phyloP scores from a whole-genome alignment of 1,139 yeast genomes.

The Zhuliangozyma blackwelliae region DNA sequence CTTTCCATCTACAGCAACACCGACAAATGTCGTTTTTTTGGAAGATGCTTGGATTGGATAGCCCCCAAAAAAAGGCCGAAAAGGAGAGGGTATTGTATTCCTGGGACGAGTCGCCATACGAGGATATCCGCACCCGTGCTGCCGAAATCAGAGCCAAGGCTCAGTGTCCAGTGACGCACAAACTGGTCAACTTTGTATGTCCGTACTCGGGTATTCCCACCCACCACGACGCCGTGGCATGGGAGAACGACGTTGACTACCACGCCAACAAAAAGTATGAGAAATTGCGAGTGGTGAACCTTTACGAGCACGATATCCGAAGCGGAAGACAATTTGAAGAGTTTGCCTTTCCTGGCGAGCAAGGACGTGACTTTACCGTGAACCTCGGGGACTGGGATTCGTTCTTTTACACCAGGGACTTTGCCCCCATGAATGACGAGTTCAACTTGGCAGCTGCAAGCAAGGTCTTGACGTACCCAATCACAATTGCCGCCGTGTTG shows the following conservation, averaged over 20 bases:
- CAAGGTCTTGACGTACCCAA: constrained; percentile 88
- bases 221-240: constrained; percentile 84
- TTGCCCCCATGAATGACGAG: constrained; percentile 94
- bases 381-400: constrained; percentile 90
- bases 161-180: constrained; percentile 83
- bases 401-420: constrained; percentile 87
- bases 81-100: constrained; percentile 16
- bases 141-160: constrained; percentile 87
- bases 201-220: constrained; percentile 96
- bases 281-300: constrained; percentile 76
- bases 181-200: constrained; percentile 80
- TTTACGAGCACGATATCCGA: constrained; percentile 91
- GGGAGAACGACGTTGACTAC: constrained; percentile 76
- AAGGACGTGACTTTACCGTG: constrained; percentile 71
- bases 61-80: constrained; percentile 18
- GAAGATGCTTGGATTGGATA: constrained; percentile 35
- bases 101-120: constrained; percentile 92
- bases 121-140: constrained; percentile 85
- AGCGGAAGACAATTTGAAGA: constrained; percentile 94
- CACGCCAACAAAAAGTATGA: constrained; percentile 67
- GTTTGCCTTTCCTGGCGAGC: constrained; percentile 84
- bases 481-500: constrained; percentile 79
- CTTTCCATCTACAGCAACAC: constrained; percentile 1
- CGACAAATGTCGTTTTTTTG: constrained; percentile 31
- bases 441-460: constrained; percentile 94